phyloP scores from a whole-genome alignment of 108 stramenopile genomes.

The Fragilaria crotonensis region DNA sequence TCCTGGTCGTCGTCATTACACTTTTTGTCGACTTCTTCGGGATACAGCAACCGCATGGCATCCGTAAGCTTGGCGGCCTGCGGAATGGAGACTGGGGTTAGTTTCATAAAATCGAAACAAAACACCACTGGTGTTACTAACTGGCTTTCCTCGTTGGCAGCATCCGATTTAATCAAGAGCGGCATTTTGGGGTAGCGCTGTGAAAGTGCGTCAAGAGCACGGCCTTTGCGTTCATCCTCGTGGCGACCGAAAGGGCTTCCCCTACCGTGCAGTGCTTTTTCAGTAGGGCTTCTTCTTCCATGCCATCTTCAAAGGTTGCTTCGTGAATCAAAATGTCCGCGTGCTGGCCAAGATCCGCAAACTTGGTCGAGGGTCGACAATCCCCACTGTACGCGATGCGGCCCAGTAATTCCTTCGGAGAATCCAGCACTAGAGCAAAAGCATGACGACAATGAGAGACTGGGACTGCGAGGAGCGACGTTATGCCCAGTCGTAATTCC shows the following conservation, averaged over 20 bases:
- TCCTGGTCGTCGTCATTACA: conserved; percentile 6
- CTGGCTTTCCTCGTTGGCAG: too few species aligned
- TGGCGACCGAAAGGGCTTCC: conserved; percentile 80
- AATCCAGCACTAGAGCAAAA: conserved; percentile 75
- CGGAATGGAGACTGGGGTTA: conserved; percentile 32
- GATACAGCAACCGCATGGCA: conserved; percentile 64
- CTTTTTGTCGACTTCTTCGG: too few species aligned
- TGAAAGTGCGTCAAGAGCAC: conserved; percentile 90
- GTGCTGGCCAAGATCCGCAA: conserved; percentile 55
- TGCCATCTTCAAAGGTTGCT: conserved; percentile 95
- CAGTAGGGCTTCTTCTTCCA: conserved; percentile 77
- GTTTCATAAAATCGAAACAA: conserved; percentile 77
- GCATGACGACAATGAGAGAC: conserved; percentile 86
- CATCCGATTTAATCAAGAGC: conserved; percentile 11
- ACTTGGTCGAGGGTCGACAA: conserved; percentile 80
- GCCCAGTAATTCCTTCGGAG: conserved; percentile 76
- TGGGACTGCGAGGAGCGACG: conserved; percentile 48
- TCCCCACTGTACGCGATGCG: conserved; percentile 89
- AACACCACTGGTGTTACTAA: conserved; percentile 45
- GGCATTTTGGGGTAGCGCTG: conserved; percentile 95
- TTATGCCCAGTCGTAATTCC: conserved; percentile 45
- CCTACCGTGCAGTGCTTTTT: conserved; percentile 92
- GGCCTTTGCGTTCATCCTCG: conserved; percentile 69
- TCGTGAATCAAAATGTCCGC: conserved; percentile 93
- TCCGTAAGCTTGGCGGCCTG: conserved; percentile 54